Evolutionary conservation across 2,329 filamentous ascomycete species (phyloP).

Genomic region (Fusarium sp.): DNA sequence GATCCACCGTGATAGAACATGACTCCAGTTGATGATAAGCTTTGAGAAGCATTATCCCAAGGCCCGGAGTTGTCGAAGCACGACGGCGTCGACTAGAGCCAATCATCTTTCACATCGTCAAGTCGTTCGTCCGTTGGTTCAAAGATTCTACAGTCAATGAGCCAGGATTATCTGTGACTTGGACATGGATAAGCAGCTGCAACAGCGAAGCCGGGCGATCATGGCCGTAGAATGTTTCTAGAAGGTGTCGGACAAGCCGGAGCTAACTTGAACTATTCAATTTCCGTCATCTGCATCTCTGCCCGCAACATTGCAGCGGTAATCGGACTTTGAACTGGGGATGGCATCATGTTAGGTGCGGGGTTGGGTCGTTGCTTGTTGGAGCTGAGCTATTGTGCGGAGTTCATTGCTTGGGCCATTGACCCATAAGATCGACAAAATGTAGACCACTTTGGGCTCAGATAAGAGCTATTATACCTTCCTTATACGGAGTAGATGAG

Average conservation of each 20-base stretch:
- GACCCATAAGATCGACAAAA: not conserved
- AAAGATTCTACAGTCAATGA: not conserved
- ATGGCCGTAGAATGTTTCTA: not conserved
- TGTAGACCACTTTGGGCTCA: not conserved
- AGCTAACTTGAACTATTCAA: not conserved
- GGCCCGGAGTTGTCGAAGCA: not conserved
- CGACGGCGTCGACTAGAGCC: accelerated
- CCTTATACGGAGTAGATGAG: not conserved
- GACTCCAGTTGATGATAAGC: not conserved
- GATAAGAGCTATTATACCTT: not conserved
- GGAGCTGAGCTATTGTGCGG: not conserved
- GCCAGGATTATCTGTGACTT: not conserved
- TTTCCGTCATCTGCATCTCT: not conserved
- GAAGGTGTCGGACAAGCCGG: not conserved
- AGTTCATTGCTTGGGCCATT: no score
- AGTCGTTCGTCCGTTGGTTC: no score
- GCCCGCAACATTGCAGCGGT: not conserved
- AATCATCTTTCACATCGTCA: not conserved
- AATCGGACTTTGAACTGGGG: not conserved
- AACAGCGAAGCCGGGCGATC: not conserved
- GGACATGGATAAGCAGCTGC: not conserved
- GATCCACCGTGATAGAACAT: not conserved
- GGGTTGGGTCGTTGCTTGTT: not conserved
- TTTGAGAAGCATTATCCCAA: not conserved
- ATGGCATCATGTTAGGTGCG: not conserved